Conservation (phyloP, 176 grass and related monocot species). For the Elymus sibiricus region DNA sequence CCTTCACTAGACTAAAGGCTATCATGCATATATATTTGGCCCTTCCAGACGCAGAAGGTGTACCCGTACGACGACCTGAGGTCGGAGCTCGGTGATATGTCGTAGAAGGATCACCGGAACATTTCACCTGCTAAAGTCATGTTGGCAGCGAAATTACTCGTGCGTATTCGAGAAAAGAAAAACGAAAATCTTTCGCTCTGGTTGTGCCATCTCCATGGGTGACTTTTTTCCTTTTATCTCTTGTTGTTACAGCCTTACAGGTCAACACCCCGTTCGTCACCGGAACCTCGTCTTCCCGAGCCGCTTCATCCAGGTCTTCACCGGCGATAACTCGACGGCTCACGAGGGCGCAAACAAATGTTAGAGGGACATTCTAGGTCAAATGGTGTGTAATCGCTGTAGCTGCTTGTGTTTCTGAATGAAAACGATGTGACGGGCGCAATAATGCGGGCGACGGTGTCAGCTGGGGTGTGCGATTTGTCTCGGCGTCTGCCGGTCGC, state of each 20-base stretch:
- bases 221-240: neutral
- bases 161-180: too few species aligned
- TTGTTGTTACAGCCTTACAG: neutral
- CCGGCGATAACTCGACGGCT: neutral
- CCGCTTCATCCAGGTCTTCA: neutral
- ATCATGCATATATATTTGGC: neutral
- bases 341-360: neutral
- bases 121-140: neutral
- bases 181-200: neutral
- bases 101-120: neutral
- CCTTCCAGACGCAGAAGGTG: conserved; percentile 42
- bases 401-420: neutral
- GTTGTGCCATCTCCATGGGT: too few species aligned
- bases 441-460: neutral
- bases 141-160: too few species aligned
- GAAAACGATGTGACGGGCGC: neutral
- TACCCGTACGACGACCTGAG: conserved; percentile 50
- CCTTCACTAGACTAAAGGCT: neutral
- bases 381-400: neutral
- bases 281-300: too few species aligned
- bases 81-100: conserved; percentile 33
- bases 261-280: neutral
- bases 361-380: neutral
- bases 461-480: neutral
- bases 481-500: neutral